Percentiles rank a stretch among this genome's conserved stretches.
Conservation (phyloP, 805 yeast genomes). For the Candida glaebosa region DNA sequence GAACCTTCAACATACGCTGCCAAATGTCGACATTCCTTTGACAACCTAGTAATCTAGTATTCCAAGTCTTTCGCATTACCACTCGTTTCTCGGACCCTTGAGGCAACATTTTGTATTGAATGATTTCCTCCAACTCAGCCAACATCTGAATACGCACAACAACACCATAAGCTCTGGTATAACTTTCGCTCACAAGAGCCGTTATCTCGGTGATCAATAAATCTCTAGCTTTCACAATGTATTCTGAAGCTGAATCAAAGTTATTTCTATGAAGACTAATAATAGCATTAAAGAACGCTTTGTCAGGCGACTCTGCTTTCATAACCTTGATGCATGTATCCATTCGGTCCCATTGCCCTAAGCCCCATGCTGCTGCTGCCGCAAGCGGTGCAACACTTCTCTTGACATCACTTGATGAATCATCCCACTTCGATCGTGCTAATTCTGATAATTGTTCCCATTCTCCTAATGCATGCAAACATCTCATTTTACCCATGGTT, state of each 20-base stretch:
- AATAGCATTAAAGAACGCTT: slow-evolving; percentile 92
- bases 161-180: slow-evolving; percentile 93
- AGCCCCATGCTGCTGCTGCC: slow-evolving; percentile 99
- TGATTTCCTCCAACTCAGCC: slow-evolving; percentile 94
- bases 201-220: slow-evolving; percentile 88
- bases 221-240: slow-evolving; percentile 83
- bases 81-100: slow-evolving; percentile 76
- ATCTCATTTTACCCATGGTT: slow-evolving; percentile 96
- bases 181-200: slow-evolving; percentile 91
- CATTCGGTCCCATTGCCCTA: slow-evolving; percentile 96
- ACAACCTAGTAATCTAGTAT: slow-evolving; percentile 84
- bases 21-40: slow-evolving; percentile 98
- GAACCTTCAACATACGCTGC: slow-evolving; percentile 91
- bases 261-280: slow-evolving; percentile 80
- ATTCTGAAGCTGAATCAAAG: slow-evolving; percentile 74
- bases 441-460: slow-evolving; percentile 90
- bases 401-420: slow-evolving; percentile 66
- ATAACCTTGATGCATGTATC: slow-evolving; percentile 85
- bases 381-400: slow-evolving; percentile 93
- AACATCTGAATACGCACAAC: slow-evolving; percentile 97
- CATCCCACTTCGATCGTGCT: slow-evolving; percentile 83
- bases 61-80: slow-evolving; percentile 89
- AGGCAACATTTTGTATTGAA: slow-evolving; percentile 80
- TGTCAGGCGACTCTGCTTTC: slow-evolving; percentile 90
- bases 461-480: slow-evolving; percentile 97